Base-by-base conservation (phyloP, 2,329 filamentous ascomycete genomes). In the Seiridium cupressi region DNA sequence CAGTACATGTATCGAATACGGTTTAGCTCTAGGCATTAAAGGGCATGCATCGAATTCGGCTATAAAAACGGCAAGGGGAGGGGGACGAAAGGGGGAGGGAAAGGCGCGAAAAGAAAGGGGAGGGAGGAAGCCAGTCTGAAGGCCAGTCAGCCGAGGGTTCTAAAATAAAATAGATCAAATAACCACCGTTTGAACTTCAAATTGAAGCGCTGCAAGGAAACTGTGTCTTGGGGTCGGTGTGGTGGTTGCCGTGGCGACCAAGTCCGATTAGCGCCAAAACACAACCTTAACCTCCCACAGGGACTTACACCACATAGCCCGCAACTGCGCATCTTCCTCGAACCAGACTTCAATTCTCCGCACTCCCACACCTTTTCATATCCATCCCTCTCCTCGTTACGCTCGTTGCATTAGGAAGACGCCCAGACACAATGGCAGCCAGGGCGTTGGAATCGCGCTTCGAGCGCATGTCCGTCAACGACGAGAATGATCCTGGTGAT, bases 391-490 rank as follows among this genome's bases (percentile, higher is more conserved):
- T 26, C 18, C 18, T 26, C 18, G 18, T 26, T 26, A 26, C 18
- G 18, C 18, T 35, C 31, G 31, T 31, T 35, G 9, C 49, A 53
- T 35, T 31, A 32, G 49, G 13, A 13, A 26, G 35, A 42, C 1
- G 7, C n/a, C 6, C 26, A 38, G 57, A 9, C 9, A 67, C 63
- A 62, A 88, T 94, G 90, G 86, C 93, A 65, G 85, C 90, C 61
- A 86, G 91, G 68, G 87, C 86, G 56, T 82, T 98, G 51, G 94
- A 97, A 79, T 82, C 90, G 77, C 91, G 91, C 69, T 92, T 98
- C 72, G 93, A 97, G 86, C 89, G 89, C 76, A 86, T 97, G 78
- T 89, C 91, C 26, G 91, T 97, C 63, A 89, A 91, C 68, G 93
- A 97, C 72, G 93, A 97, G 77, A 96, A 94, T 72, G 89, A 92